Base-by-base conservation (phyloP, 306 rosid genomes). In the Trichosanthes truncata region DNA sequence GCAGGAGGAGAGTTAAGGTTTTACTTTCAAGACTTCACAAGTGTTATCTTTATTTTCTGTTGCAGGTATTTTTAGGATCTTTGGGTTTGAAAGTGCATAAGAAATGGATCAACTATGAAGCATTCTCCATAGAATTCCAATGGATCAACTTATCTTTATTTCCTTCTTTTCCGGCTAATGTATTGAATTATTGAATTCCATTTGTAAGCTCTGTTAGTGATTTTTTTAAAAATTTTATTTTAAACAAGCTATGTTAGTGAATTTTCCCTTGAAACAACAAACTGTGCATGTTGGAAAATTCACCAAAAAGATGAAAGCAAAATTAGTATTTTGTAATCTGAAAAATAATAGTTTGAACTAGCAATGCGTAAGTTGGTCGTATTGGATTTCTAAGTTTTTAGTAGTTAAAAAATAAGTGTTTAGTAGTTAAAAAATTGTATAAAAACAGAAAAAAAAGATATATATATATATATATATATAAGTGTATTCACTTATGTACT, bases 21-120 rank as follows among this genome's bases (percentile, higher is more conserved):
- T 60, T 23, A 62, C n/a, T 12, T 41, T 23, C 6, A 45, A 21
- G 53, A 12, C 36, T 74, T 49, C 9, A 29, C 5, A 46, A 45
- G 49, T 73, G 23, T 29, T 7, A 74, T 76, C 31, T 45, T 83
- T 62, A 59, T 85, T 86, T 7, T 3, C 13, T 81, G 48, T 84
- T 81, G 86, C 97, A 94, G 98, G 98, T 80, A 91, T 92, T 82
- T 94, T 90, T 43, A 90, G 96, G 72, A 88, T 94, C 81, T 94
- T 94, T 76, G 98, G 97, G 74, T 92, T 94, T 79, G 93, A 92
- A 79, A 90, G 84, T 78, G 86, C 93, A 82, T 93, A 45, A 78
- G 60, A 29, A 74, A 23, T 73, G 56, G 35, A 68, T 65, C 72
- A 7, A 65, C 46, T 23, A 69, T 10, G 75, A n/a, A 66, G 49